Conservation (phyloP, 164 flowering plant genomes). For the Magnolia sinica region DNA sequence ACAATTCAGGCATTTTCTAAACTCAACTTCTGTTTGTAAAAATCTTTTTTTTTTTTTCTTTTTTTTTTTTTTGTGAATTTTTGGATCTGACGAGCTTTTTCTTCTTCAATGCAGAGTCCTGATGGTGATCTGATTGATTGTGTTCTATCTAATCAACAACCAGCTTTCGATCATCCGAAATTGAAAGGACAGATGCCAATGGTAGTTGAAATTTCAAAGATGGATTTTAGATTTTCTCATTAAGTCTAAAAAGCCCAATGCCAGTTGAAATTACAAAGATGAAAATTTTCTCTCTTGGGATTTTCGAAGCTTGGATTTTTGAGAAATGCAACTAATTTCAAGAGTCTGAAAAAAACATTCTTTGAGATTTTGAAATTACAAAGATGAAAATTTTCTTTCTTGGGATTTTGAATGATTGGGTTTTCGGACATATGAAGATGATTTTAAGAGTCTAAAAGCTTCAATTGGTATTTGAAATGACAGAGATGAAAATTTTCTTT, state of each 20-base stretch:
- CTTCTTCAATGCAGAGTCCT: slow-evolving; percentile 58
- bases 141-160: slow-evolving; percentile 80
- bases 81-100: neutral
- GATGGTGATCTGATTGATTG: slow-evolving; percentile 97
- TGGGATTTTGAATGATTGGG: neutral
- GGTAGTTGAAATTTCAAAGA: slow-evolving; percentile 37
- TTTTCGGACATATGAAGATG: too few species aligned
- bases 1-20: slow-evolving; percentile 45
- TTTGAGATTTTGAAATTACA: too few species aligned
- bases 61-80: neutral
- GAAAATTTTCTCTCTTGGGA: neutral
- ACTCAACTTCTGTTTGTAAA: neutral
- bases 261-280: neutral
- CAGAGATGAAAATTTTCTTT: neutral
- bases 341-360: neutral
- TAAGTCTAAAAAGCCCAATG: neutral
- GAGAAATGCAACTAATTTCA: neutral
- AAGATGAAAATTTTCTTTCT: neutral
- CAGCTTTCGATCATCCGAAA: slow-evolving; percentile 96
- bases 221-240: too few species aligned
- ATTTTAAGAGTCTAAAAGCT: slow-evolving; percentile 1
- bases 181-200: slow-evolving; percentile 76
- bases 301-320: neutral
- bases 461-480: neutral
- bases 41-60: neutral